These are phyloP conservation scores for Aegilops longissima DNA, from an alignment of 176 grass and related monocot species.

Conservation along the genomic window DNA sequence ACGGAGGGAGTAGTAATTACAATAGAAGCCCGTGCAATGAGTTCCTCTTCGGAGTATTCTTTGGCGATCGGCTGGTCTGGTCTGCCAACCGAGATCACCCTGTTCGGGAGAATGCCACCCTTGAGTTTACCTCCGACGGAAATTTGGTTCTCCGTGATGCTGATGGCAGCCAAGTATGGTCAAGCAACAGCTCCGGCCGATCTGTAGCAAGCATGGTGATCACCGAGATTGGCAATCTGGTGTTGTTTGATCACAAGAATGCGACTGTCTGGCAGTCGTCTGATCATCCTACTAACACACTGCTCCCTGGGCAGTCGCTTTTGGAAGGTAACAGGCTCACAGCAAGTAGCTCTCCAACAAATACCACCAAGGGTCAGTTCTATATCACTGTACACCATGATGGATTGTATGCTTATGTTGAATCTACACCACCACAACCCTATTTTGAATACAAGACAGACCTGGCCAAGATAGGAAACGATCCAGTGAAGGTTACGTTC, in stretches of 20 bases:
- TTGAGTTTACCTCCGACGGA: not conserved
- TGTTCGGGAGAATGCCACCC: not conserved
- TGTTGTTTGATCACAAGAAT: not conserved
- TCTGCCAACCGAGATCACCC: not conserved
- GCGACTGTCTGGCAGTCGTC: not conserved
- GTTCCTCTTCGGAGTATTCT: too few relatives aligned
- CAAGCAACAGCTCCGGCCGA: not conserved
- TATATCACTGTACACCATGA: not conserved
- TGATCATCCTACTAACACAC: not conserved
- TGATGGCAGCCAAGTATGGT: not conserved
- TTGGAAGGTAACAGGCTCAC: not conserved
- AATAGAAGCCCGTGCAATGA: too few relatives aligned
- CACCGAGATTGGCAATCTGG: not conserved
- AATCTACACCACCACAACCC: not conserved
- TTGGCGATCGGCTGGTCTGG: not conserved
- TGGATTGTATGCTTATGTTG: not conserved
- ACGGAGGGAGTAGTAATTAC: too few relatives aligned
- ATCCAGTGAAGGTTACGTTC: not conserved
- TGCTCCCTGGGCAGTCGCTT: not conserved
- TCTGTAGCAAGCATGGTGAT: not conserved
- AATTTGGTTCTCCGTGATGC: not conserved
- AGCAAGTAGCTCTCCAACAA: not conserved
- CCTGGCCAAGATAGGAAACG: too few relatives aligned
- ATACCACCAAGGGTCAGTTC: too few relatives aligned
- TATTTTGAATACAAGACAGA: not conserved